These are phyloP conservation scores for Rubia peregrina DNA, from an alignment of 305 asterid species.

Conservation along the genomic window DNA sequence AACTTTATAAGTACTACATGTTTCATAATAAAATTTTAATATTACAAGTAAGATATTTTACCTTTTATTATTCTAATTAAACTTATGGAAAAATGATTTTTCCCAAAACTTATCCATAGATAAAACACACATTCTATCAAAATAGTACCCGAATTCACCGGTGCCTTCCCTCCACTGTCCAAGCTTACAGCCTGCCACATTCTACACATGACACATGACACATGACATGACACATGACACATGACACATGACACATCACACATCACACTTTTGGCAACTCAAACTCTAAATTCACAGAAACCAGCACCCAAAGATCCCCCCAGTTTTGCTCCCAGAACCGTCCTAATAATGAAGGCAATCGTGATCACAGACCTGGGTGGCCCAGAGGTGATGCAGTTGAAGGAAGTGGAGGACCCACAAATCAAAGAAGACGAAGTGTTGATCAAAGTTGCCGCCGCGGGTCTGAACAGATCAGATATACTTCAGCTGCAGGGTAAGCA, in stretches of 20 bases:
- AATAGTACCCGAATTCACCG: too few species aligned
- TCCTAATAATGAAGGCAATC: constrained; percentile 56
- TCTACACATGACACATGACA: not conserved
- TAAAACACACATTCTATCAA: too few species aligned
- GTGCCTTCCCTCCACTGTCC: not conserved
- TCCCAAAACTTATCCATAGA: too few species aligned
- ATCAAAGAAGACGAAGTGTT: constrained; percentile 62
- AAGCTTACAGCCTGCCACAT: not conserved
- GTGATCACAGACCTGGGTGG: constrained; percentile 70
- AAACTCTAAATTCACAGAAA: not conserved
- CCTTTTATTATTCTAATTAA: too few species aligned
- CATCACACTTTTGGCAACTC: not conserved
- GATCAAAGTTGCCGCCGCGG: constrained; percentile 76
- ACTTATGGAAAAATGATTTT: too few species aligned
- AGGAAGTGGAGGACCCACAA: constrained; percentile 66
- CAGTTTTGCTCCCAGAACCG: not conserved
- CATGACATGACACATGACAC: not conserved
- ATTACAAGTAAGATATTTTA: too few species aligned
- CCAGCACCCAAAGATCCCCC: not conserved
- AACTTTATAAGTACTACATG: too few species aligned
- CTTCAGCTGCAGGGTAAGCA: constrained; percentile 70
- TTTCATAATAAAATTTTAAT: too few species aligned
- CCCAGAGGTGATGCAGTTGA: constrained; percentile 65
- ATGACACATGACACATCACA: not conserved
- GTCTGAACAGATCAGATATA: constrained; percentile 75